Base-by-base conservation (phyloP, 2,329 filamentous ascomycete genomes). In the Xylaria hypoxylon region DNA sequence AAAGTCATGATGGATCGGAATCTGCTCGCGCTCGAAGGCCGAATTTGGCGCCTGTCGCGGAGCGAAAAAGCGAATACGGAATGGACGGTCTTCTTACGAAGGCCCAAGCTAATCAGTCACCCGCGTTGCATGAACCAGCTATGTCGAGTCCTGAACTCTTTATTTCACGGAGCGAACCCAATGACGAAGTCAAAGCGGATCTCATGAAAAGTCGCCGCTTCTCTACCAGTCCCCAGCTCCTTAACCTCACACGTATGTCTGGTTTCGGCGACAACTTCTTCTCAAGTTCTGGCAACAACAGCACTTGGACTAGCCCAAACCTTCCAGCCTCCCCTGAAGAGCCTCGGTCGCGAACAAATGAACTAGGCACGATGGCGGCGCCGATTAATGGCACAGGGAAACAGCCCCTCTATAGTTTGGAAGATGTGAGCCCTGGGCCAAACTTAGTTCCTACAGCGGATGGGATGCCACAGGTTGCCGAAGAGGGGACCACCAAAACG, bases 221-320 rank as follows among this genome's bases (percentile, higher is more conserved):
- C 44, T 87, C 86, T 1, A 80, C 80, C 1, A 89, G 87, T 67
- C 87, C 87, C 0, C 83, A 86, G 68, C 79, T 90, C 19, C 88
- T 88, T 10, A 82, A 87, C 67, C 72, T 90, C 3, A 80, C 82
- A 13, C 85, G 87, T 28, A 80, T 90, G 79, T 90, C 88, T 47
- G 81, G 82, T 1, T 90, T 90, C 73, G 86, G 87, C 1, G 79
- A 85, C 47, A 86, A 89, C 64, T 80, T 90, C 48, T 89, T 89
- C 67, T 81, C 82, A 5, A 70, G 73, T 17, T 69, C 78, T 17
- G 61, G 72, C 6, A 68, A 68, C 13, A 73, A 77, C 11, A 59
- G 44, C 44, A 13, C 67, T 8, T 26, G 44, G 15, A 44, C 56
- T 19, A 61, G 44, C 31, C 52, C 55, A 10, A 61, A 31, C 24